A percentile compares a stretch with the other conserved stretches of the same genome.
phyloP scores from a whole-genome alignment of 371 early-diverging fungal species.

The Aphelidium insulamus region DNA sequence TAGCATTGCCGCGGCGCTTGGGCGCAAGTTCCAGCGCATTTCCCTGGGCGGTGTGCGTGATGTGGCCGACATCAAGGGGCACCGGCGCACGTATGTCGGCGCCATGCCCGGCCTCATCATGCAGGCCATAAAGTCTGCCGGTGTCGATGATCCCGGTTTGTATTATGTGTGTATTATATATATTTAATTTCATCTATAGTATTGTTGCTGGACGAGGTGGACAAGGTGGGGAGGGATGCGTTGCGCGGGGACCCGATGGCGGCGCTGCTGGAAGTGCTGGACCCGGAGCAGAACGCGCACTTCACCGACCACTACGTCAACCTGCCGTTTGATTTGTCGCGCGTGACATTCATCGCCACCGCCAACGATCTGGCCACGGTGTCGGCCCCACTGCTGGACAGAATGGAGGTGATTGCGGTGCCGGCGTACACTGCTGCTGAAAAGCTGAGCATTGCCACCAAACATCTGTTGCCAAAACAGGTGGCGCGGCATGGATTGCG shows the following conservation, averaged over 20 bases:
- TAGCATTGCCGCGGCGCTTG: slow-evolving; percentile 55
- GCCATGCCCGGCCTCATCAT: slow-evolving; percentile 65
- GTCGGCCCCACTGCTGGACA: slow-evolving; percentile 54
- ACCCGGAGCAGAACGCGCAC: slow-evolving; percentile 64
- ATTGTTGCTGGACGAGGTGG: slow-evolving; percentile 51
- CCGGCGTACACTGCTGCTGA: slow-evolving; percentile 69
- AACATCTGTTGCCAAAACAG: slow-evolving; percentile 42
- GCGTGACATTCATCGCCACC: slow-evolving; percentile 64
- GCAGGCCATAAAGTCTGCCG: slow-evolving; percentile 43
- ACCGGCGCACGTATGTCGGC: slow-evolving; percentile 73
- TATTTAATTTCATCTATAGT: not conserved
- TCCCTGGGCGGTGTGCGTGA: slow-evolving; percentile 71
- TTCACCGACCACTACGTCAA: slow-evolving; percentile 64
- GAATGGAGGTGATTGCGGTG: slow-evolving; percentile 64
- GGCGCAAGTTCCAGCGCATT: slow-evolving; percentile 55
- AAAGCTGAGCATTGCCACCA: slow-evolving; percentile 29
- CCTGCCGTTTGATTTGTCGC: slow-evolving; percentile 62
- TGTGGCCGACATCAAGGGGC: slow-evolving; percentile 74
- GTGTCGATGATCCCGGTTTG: slow-evolving; percentile 59
- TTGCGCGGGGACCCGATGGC: slow-evolving; percentile 51
- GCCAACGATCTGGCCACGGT: slow-evolving; percentile 58
- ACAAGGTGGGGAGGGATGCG: slow-evolving; percentile 42
- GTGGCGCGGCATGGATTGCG: slow-evolving; percentile 34
- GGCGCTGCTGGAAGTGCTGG: slow-evolving; percentile 67
- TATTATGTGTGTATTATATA: slow-evolving; percentile 3